Base-by-base conservation (phyloP, 768 basidiomycete genomes). In the Calocera viscosa region DNA sequence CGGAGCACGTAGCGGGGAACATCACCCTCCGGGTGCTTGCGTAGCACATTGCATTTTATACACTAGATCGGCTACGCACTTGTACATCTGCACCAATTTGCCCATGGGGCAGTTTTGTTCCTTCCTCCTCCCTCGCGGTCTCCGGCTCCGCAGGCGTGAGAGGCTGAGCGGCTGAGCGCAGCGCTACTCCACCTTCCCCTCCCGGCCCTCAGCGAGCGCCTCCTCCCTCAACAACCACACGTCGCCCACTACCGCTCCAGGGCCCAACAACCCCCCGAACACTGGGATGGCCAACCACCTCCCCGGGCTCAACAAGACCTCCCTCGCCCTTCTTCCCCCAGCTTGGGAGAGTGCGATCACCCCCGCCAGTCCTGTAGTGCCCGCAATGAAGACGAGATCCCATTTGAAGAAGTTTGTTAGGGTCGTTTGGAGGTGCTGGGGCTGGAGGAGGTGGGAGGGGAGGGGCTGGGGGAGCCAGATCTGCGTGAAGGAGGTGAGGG, bases 1-100 rank as follows among this genome's bases (percentile, higher is more conserved):
- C 91, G 30, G 96, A 98, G 75, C 90, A 98, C 77, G 94, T 98
- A 63, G 94, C 95, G 5, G 96, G 98, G 73, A 91, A 94, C 72
- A 87, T 96, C 72, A 92, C 90, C 1, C 88, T 95, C 65, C 82
- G 87, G 65, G 74, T 84, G 43, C 80, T 82, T 12, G 82, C 84
- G 40, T 81, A 67, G 53, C 53, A 24, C 8, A 47, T 24, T 19
- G 43, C 7, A 47, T 47, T 47, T 19, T 19, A 17, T 5, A 24
- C 19, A 47, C 43, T 19, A 47, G n/a, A n/a, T n/a, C n/a, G n/a
- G n/a, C n/a, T n/a, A n/a, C n/a, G n/a, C 19, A 19, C 43, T 7
- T 47, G 43, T 47, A 24, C 43, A 38, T 38, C 35, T 14, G 7
- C 35, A 38, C 5, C 14, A 38, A 38, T 38, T 5, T 5, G 35